Percentiles rank a stretch among this genome's conserved stretches.
These are phyloP conservation scores for Yamadazyma songkhlaensis DNA, from an alignment of 1,139 yeast genomes.

Conservation along the genomic window DNA sequence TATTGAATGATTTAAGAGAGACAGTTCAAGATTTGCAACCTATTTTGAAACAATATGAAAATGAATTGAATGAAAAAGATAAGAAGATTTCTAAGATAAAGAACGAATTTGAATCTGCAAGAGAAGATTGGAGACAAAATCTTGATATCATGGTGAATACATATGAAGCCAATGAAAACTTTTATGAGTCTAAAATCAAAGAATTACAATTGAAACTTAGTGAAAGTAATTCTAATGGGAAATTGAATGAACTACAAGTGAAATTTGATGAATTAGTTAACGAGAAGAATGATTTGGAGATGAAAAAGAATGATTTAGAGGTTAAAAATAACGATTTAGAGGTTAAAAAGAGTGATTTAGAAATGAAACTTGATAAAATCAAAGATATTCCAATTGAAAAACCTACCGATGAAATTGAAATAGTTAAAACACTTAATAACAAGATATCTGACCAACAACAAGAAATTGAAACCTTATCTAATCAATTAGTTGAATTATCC, in stretches of 20 bases:
- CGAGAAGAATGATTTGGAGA: no score
- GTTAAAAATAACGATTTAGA: background rate
- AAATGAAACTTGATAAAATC: slow-evolving; percentile 2
- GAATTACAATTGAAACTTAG: slow-evolving; percentile 14
- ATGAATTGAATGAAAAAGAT: slow-evolving; percentile 36
- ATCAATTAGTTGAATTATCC: slow-evolving; percentile 12
- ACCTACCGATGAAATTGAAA: background rate
- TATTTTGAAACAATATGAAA: slow-evolving; percentile 43
- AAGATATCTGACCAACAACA: slow-evolving; percentile 13
- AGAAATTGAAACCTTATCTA: slow-evolving; percentile 11
- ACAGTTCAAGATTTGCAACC: slow-evolving; percentile 49
- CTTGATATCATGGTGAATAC: slow-evolving; percentile 49
- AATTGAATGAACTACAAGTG: slow-evolving; percentile 7
- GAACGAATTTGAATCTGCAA: slow-evolving; percentile 47
- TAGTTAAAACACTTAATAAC: slow-evolving; percentile 6
- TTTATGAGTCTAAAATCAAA: slow-evolving; percentile 26
- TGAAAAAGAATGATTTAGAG: slow-evolving; percentile 7
- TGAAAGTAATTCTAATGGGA: slow-evolving; percentile 7
- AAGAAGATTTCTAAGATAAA: slow-evolving; percentile 36
- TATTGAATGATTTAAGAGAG: slow-evolving; percentile 38
- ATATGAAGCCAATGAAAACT: slow-evolving; percentile 40
- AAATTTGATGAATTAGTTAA: slow-evolving; percentile 7
- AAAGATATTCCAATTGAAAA: background rate
- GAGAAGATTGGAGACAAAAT: slow-evolving; percentile 57
- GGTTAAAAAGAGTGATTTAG: slow-evolving; percentile 6